Percentiles rank a stretch among this genome's conserved stretches.
Evolutionary conservation across 805 yeast species (phyloP).

Genomic region (Schwanniomyces pseudopolymorphus): DNA sequence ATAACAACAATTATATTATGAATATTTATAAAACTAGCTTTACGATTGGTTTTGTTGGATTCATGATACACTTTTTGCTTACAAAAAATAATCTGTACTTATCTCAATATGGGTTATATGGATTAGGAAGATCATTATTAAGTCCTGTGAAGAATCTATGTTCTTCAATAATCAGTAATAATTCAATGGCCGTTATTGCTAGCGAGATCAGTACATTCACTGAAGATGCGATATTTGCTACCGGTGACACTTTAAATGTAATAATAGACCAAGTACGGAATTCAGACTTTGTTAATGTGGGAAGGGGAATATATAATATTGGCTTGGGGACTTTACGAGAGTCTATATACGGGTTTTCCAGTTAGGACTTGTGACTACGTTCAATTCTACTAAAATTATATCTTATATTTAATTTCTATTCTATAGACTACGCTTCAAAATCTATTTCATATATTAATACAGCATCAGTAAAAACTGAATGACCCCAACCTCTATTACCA

Average conservation of each 20-base stretch:
- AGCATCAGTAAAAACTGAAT: constrained; percentile 75
- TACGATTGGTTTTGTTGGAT: constrained; percentile 40
- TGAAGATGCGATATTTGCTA: constrained; percentile 8
- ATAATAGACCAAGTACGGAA: constrained; percentile 12
- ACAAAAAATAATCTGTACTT: constrained; percentile 18
- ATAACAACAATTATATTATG: constrained; percentile 8
- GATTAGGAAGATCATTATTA: constrained; percentile 6
- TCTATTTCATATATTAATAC: constrained; percentile 80
- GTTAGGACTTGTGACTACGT: neutral
- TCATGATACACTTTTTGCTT: constrained; percentile 35
- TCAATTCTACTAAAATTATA: neutral
- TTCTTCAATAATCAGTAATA: constrained; percentile 3
- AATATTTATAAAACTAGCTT: constrained; percentile 33
- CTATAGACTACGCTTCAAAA: constrained; percentile 21
- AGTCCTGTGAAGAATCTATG: constrained; percentile 4
- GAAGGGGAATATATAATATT: constrained; percentile 24
- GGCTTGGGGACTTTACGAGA: constrained; percentile 36
- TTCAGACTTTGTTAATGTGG: constrained; percentile 15
- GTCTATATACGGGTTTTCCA: constrained; percentile 23
- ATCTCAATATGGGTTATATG: constrained; percentile 8
- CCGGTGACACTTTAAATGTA: constrained; percentile 10
- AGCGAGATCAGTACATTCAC: constrained; percentile 9
- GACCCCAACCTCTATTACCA: constrained; percentile 94
- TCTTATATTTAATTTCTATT: constrained; percentile 4
- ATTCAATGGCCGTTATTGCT: constrained; percentile 7